phyloP scores from a whole-genome alignment of 2,329 filamentous ascomycete species.

The Xylaria sp. region DNA sequence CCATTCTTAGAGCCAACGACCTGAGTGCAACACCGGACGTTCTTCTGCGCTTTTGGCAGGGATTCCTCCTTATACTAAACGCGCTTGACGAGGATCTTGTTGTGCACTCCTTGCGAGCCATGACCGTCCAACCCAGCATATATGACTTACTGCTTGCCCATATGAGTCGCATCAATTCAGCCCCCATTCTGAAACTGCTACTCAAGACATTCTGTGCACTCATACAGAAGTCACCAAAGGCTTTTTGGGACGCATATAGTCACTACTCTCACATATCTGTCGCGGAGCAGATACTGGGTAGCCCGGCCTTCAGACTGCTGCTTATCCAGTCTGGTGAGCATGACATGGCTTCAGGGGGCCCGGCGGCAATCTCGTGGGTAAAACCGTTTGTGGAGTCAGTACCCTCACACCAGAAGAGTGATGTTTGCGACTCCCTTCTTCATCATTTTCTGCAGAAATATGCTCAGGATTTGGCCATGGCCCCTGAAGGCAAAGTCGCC shows the following conservation, averaged over 20 bases:
- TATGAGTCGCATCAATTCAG: slow-evolving; percentile 51
- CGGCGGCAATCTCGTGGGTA: slow-evolving; percentile 77
- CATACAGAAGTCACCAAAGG: slow-evolving; percentile 73
- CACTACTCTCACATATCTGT: slow-evolving; percentile 79
- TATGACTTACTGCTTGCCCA: slow-evolving; percentile 65
- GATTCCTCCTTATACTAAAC: slow-evolving; percentile 72
- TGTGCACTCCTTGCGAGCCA: slow-evolving; percentile 73
- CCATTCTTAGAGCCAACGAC: slow-evolving; percentile 64
- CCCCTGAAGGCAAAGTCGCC: slow-evolving; percentile 60
- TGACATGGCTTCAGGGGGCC: slow-evolving; percentile 52
- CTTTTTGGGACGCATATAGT: slow-evolving; percentile 88
- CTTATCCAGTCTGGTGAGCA: slow-evolving; percentile 63
- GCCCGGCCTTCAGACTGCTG: slow-evolving; percentile 64
- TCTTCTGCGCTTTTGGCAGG: slow-evolving; percentile 79
- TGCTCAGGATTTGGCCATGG: slow-evolving; percentile 55
- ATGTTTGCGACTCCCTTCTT: slow-evolving; percentile 78
- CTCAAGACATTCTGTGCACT: slow-evolving; percentile 72
- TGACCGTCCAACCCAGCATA: slow-evolving; percentile 76
- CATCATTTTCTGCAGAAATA: slow-evolving; percentile 72
- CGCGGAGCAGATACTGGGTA: slow-evolving; percentile 81
- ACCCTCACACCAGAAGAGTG: slow-evolving; percentile 72
- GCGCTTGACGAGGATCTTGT: slow-evolving; percentile 75
- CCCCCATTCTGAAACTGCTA: slow-evolving; percentile 66
- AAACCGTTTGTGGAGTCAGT: slow-evolving; percentile 77
- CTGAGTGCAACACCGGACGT: slow-evolving; percentile 43